Base-by-base conservation (phyloP, 192 early-diverging fungal species). In the Backusella luteola region DNA sequence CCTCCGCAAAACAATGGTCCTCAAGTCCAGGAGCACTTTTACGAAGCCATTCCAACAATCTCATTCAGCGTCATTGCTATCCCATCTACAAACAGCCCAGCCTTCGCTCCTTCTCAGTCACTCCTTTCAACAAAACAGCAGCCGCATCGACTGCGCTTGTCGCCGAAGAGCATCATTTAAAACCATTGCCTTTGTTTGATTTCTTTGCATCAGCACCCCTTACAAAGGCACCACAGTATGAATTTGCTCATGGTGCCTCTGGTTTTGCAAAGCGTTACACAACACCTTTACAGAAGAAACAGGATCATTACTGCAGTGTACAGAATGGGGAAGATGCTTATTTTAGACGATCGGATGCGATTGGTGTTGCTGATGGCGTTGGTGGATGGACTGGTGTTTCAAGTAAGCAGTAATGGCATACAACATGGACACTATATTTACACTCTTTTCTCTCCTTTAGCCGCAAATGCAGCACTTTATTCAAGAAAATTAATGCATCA, bases 401-500 rank as follows among this genome's bases (percentile, higher is more conserved):
- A 67, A 77, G 80, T 77, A 81, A 69, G 44, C 32, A 32, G 32
- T 32, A 3, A 3, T 3, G 3, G 3, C 3, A 32, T 32, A 3
- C 42, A 36, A 53, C 12, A 26, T 63, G 14, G 29, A 14, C 19
- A 9, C 44, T 49, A 29, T 26, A 74, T 17, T 29, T 29, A 35
- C 34, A 8, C 41, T 6, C 56, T 44, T 35, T 66, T 49, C 12
- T 29, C 32, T 32, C 32, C 32, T 32, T 32, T 79, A 93, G 93
- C 93, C 35, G 96, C 96, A 0, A 94, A 99, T 76, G 92, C 96
- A 44, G 93, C 96, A n/a, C 82, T 97, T 29, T 99, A 94, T 86
- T 94, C 96, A 11, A 89, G 93, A 53, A 94, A 95, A 75, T 80
- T 99, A 73, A 99, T 99, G 98, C 96, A 98, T 82, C 94, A 98